These are phyloP conservation scores for Fabrea salina DNA, from an alignment of 169 alveolate species.

Conservation along the genomic window DNA sequence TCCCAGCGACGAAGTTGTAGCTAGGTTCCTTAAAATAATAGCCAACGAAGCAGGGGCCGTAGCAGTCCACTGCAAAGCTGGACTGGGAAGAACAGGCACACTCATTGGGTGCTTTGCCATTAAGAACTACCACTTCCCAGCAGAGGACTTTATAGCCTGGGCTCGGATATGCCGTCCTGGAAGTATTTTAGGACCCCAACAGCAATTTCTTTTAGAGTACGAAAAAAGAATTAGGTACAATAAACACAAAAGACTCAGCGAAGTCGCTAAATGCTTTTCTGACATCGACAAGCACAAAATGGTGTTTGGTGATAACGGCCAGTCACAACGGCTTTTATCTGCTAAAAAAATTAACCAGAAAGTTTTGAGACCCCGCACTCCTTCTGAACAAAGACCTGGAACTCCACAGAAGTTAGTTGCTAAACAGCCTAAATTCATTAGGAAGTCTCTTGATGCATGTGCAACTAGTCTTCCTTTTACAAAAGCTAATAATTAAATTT, in stretches of 20 bases:
- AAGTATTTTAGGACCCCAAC: conserved; percentile 76
- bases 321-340: not conserved
- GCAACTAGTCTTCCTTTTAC: too few relatives aligned
- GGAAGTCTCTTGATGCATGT: too few relatives aligned
- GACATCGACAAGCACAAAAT: too few relatives aligned
- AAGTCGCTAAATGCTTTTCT: too few relatives aligned
- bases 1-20: conserved; percentile 64
- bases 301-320: conserved; percentile 29
- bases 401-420: too few relatives aligned
- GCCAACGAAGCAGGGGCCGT: conserved; percentile 64
- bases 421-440: too few relatives aligned
- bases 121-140: conserved; percentile 70
- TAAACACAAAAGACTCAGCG: too few relatives aligned
- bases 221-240: too few relatives aligned
- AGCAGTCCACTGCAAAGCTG: conserved; percentile 81
- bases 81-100: conserved; percentile 82
- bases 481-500: too few relatives aligned
- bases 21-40: conserved; percentile 45
- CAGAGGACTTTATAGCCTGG: conserved; percentile 72
- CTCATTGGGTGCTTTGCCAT: conserved; percentile 72
- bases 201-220: conserved; percentile 29
- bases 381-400: too few relatives aligned
- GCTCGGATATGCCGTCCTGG: conserved; percentile 79
- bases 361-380: too few relatives aligned
- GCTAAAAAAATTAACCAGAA: too few relatives aligned